Percentiles rank a stretch among this genome's conserved stretches.
These are phyloP conservation scores for Grigorovia transvaalensis DNA, from an alignment of 805 yeast species.

Conservation along the genomic window DNA sequence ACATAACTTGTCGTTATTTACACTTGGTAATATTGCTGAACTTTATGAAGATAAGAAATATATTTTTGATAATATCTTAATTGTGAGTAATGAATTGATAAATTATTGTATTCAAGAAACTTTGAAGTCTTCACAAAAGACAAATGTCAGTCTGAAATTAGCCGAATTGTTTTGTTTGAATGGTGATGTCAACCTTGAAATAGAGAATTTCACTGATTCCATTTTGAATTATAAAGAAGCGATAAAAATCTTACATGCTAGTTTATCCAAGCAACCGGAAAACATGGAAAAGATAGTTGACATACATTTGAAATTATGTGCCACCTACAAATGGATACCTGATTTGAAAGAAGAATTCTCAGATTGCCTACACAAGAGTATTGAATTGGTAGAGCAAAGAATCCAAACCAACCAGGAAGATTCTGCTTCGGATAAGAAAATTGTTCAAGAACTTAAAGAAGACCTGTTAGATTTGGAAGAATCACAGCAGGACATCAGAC, in stretches of 20 bases:
- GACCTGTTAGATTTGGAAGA: conserved; percentile 39
- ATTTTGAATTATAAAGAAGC: conserved; percentile 54
- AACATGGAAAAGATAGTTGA: conserved; percentile 3
- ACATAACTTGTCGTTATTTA: not conserved
- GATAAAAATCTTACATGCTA: conserved; percentile 30
- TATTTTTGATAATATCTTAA: conserved; percentile 42
- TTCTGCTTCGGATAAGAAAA: conserved; percentile 30
- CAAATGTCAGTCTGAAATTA: conserved; percentile 33
- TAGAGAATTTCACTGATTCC: conserved; percentile 79
- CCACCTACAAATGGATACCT: conserved; percentile 15
- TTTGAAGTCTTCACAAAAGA: not conserved
- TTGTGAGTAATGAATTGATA: not conserved
- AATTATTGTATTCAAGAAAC: not conserved
- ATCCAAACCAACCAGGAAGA: conserved; percentile 19
- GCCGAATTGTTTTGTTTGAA: conserved; percentile 68
- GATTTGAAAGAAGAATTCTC: conserved; percentile 4
- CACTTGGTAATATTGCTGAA: conserved; percentile 3
- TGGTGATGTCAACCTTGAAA: conserved; percentile 85
- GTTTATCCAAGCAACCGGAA: conserved; percentile 27
- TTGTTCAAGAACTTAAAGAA: conserved; percentile 46
- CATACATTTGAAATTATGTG: conserved; percentile 12
- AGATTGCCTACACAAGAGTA: conserved; percentile 32
- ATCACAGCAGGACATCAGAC: conserved; percentile 5
- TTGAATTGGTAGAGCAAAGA: conserved; percentile 36
- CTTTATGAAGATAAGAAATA: conserved; percentile 10